Evolutionary conservation across 2,329 filamentous ascomycete genomes (phyloP).

Genomic region (Fusarium piperis): DNA sequence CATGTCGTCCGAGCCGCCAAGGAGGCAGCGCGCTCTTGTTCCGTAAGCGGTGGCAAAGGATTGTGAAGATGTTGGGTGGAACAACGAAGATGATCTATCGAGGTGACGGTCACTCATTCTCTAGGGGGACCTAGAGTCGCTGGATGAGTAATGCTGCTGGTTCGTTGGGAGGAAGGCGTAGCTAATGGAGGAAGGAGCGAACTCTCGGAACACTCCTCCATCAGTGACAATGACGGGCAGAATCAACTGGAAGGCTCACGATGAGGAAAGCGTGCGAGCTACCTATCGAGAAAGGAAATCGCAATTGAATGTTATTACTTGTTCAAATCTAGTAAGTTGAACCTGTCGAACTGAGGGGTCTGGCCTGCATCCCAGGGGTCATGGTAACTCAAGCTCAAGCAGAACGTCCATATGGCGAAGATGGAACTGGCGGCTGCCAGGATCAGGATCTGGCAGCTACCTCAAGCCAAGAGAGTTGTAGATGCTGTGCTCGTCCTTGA

Average conservation of each 20-base stretch:
- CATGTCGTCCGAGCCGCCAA: slow-evolving; percentile 59
- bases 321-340: slow-evolving; percentile 33
- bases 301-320: slow-evolving; percentile 23
- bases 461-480: slow-evolving; percentile 27
- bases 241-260: background rate
- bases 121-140: background rate
- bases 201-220: background rate
- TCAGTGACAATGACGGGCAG: background rate
- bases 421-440: background rate
- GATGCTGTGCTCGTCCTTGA: slow-evolving; percentile 24
- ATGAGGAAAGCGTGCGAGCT: background rate
- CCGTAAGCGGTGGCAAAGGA: background rate
- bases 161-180: background rate
- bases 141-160: background rate
- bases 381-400: slow-evolving; percentile 2
- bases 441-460: background rate
- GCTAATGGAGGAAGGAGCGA: background rate
- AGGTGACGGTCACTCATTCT: background rate
- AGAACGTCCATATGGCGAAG: slow-evolving; percentile 16
- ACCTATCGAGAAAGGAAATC: background rate
- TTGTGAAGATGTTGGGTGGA: background rate
- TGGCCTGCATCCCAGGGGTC: slow-evolving; percentile 22
- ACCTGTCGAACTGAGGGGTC: slow-evolving; percentile 14
- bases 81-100: background rate
- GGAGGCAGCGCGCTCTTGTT: background rate